A percentile compares a stretch with the other conserved stretches of the same genome.
Conservation (phyloP, 2,329 filamentous ascomycete species). For the Pseudocercospora cruenta region DNA sequence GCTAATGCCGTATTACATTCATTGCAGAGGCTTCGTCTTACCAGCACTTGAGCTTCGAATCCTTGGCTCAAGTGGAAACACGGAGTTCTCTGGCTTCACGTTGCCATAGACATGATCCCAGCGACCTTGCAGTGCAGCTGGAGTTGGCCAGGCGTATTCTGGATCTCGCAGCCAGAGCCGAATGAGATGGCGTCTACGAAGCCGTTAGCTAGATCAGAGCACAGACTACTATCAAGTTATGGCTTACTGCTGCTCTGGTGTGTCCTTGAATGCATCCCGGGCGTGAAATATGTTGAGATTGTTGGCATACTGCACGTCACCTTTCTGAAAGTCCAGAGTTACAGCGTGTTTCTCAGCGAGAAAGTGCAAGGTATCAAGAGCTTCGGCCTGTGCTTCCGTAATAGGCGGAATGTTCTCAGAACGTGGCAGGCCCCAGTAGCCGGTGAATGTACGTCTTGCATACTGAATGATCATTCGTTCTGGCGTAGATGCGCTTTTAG, state of each 20-base stretch:
- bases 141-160: conserved; percentile 52
- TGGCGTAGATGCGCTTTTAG: not conserved
- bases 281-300: not conserved
- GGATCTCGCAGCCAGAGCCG: conserved; percentile 54
- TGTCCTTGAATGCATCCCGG: not conserved
- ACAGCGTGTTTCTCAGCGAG: conserved; percentile 45
- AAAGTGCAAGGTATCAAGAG: conserved; percentile 51
- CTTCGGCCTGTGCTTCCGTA: conserved; percentile 50
- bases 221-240: conserved; percentile 30
- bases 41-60: conserved; percentile 42
- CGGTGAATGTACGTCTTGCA: conserved; percentile 41
- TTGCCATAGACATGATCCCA: conserved; percentile 60
- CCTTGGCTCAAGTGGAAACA: conserved; percentile 62
- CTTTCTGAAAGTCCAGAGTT: conserved; percentile 43
- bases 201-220: not conserved
- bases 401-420: conserved; percentile 59
- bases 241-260: not conserved
- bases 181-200: conserved; percentile 46
- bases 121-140: conserved; percentile 43
- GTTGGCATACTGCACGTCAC: conserved; percentile 22
- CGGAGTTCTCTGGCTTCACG: conserved; percentile 55
- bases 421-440: conserved; percentile 59
- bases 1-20: not conserved
- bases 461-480: not conserved
- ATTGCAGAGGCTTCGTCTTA: not conserved